Percentiles rank a stretch among this genome's conserved stretches.
These are phyloP conservation scores for Musa acuminata DNA, from an alignment of 176 grass and related monocot species.

Conservation along the genomic window DNA sequence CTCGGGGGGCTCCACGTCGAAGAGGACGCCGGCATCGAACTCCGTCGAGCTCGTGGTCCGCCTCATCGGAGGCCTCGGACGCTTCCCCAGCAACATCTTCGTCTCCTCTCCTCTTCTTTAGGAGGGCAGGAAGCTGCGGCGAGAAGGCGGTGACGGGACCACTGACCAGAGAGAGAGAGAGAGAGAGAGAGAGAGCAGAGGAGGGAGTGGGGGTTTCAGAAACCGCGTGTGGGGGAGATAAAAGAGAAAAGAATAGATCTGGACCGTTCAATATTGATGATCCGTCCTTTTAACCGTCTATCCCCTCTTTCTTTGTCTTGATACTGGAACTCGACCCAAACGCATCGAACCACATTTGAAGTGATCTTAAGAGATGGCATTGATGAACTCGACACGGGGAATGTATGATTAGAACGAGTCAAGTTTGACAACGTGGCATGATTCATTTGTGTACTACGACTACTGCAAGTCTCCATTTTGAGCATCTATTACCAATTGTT, in stretches of 20 bases:
- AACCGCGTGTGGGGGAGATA: not conserved
- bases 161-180: not conserved
- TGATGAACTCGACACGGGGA: too few relatives aligned
- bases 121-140: not conserved
- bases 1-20: conserved; percentile 23
- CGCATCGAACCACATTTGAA: too few relatives aligned
- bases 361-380: too few relatives aligned
- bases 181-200: not conserved
- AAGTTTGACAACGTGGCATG: too few relatives aligned
- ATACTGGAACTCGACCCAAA: too few relatives aligned
- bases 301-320: too few relatives aligned
- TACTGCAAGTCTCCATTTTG: too few relatives aligned
- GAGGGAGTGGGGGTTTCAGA: not conserved
- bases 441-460: too few relatives aligned
- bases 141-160: not conserved
- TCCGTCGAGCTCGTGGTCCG: conserved; percentile 65
- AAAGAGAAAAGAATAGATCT: conserved; percentile 48
- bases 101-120: not conserved
- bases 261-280: conserved; percentile 19
- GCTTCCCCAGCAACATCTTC: conserved; percentile 51
- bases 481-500: too few relatives aligned
- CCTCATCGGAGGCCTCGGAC: conserved; percentile 35
- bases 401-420: too few relatives aligned
- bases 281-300: not conserved
- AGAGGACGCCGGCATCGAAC: conserved; percentile 36